Conservation (phyloP, 805 yeast genomes). For the Saitoella complicata region DNA sequence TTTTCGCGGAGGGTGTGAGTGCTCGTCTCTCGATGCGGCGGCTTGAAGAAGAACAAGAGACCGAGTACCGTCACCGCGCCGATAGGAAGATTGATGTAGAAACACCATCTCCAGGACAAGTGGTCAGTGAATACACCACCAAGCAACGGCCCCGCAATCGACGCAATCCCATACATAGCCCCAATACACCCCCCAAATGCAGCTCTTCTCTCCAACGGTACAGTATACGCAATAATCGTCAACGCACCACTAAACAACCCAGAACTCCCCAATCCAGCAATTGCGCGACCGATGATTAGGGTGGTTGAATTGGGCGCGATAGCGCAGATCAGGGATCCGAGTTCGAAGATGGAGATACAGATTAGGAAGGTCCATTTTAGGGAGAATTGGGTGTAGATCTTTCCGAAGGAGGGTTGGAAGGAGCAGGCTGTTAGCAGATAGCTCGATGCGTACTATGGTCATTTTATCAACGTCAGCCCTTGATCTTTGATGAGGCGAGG, state of each 20-base stretch:
- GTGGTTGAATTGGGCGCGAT: conserved; percentile 28
- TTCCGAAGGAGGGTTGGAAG: conserved; percentile 4
- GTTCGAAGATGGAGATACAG: conserved; percentile 25
- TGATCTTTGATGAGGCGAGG: too few relatives aligned
- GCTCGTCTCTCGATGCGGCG: conserved; percentile 8
- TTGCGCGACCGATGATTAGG: conserved; percentile 51
- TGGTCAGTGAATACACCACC: conserved; percentile 33
- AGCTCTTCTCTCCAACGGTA: conserved; percentile 24
- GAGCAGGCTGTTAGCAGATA: conserved; percentile 3
- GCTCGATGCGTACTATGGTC: not conserved
- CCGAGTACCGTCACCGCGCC: conserved; percentile 21
- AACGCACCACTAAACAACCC: conserved; percentile 42
- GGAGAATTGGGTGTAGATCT: conserved; percentile 2
- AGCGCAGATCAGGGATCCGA: conserved; percentile 14
- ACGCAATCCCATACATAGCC: conserved; percentile 20
- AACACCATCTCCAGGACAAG: conserved; percentile 37
- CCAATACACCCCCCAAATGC: conserved; percentile 13
- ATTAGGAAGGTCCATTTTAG: conserved; percentile 2
- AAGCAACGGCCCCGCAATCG: conserved; percentile 40
- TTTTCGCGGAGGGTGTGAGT: conserved; percentile 27
- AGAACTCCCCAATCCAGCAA: conserved; percentile 59
- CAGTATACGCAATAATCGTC: conserved; percentile 40
- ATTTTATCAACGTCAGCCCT: too few relatives aligned
- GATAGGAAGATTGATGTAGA: conserved; percentile 29
- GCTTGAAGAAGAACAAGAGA: conserved; percentile 12